A percentile compares a stretch with the other conserved stretches of the same genome.
phyloP scores from a whole-genome alignment of 768 basidiomycete species.

The Agrocybe praecox region DNA sequence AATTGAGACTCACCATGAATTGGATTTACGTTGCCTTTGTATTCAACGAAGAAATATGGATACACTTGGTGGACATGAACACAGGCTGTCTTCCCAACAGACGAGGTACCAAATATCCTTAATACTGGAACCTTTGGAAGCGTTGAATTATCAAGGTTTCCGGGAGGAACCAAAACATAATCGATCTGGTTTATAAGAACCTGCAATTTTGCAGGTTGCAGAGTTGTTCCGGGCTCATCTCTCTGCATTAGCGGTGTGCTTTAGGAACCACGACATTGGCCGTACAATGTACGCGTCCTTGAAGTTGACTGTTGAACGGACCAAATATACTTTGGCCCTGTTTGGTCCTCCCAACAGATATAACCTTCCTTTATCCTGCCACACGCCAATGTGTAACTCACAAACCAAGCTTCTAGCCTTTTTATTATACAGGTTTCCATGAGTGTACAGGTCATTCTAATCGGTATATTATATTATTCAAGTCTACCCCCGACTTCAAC shows the following conservation, averaged over 20 bases:
- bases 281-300: background rate
- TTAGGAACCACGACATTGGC: too few relatives aligned
- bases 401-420: too few relatives aligned
- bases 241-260: background rate
- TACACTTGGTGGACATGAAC: slow-evolving; percentile 92
- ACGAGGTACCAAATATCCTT: slow-evolving; percentile 85
- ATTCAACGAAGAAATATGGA: slow-evolving; percentile 93
- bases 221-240: background rate
- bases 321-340: too few relatives aligned
- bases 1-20: slow-evolving; percentile 49
- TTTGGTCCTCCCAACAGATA: too few relatives aligned
- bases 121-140: slow-evolving; percentile 77
- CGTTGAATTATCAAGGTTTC: slow-evolving; percentile 62
- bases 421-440: too few relatives aligned
- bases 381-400: too few relatives aligned
- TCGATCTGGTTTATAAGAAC: slow-evolving; percentile 65
- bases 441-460: too few relatives aligned
- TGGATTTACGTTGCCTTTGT: slow-evolving; percentile 65
- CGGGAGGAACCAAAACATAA: slow-evolving; percentile 57
- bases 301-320: too few relatives aligned
- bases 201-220: slow-evolving; percentile 27
- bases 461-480: background rate
- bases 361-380: too few relatives aligned
- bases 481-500: slow-evolving; percentile 5
- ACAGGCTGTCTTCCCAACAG: slow-evolving; percentile 76